A percentile compares a stretch with the other conserved stretches of the same genome.
Conservation (phyloP, 108 stramenopile genomes). For the Skeletonema menzelii region DNA sequence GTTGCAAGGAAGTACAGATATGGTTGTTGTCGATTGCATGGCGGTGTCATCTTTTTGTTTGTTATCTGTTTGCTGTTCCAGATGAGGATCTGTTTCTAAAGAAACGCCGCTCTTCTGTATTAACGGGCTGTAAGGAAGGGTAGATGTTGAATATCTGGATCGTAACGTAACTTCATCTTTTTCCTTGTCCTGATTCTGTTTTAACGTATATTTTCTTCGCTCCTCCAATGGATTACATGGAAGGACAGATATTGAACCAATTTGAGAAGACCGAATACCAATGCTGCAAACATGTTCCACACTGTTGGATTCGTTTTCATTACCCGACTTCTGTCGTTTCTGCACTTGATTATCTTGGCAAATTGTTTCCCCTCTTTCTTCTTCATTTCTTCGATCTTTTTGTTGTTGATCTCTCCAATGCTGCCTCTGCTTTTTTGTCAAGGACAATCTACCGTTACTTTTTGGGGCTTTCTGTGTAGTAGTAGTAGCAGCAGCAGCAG, state of each 20-base stretch:
- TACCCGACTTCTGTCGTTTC: background rate
- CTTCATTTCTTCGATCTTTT: background rate
- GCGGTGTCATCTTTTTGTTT: too few species aligned
- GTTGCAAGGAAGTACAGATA: too few species aligned
- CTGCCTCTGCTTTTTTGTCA: conserved; percentile 2
- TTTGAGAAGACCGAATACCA: too few species aligned
- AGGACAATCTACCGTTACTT: background rate
- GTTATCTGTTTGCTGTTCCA: background rate
- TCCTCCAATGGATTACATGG: background rate
- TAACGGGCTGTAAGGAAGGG: background rate
- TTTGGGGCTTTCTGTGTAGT: background rate
- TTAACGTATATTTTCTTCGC: background rate
- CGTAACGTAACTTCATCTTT: background rate
- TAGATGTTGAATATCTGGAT: too few species aligned
- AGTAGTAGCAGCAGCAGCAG: background rate
- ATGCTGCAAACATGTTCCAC: background rate
- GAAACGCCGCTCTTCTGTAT: background rate
- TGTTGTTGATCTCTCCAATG: background rate
- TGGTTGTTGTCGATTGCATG: background rate
- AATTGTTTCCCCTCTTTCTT: background rate
- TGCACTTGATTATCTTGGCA: background rate
- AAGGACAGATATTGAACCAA: background rate
- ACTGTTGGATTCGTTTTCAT: background rate
- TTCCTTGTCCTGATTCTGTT: background rate
- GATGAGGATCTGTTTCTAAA: background rate